Conservation (phyloP, 2,329 filamentous ascomycete species). For the Trichothecium roseum region DNA sequence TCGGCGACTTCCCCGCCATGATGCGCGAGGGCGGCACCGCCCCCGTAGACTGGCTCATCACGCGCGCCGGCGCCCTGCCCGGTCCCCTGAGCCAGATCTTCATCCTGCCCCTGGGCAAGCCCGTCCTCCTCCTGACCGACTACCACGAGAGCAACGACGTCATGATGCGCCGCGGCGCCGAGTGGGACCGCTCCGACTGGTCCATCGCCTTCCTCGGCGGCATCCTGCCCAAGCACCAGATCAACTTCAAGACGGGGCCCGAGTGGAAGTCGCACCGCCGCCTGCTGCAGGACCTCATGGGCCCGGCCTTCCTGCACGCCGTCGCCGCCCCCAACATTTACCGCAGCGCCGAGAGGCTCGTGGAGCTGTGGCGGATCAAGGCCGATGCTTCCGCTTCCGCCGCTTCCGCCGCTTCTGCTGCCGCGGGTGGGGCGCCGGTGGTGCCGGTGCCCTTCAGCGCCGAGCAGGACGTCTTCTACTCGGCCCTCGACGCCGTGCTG, state of each 20-base stretch:
- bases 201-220: constrained; percentile 20
- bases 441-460: constrained; percentile 13
- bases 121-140: constrained; percentile 30
- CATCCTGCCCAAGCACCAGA: constrained; percentile 22
- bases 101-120: constrained; percentile 26
- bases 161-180: constrained; percentile 26
- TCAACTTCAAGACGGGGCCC: constrained; percentile 15
- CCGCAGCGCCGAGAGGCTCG: constrained; percentile 14
- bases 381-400: too few species aligned
- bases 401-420: too few species aligned
- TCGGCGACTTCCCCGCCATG: constrained; percentile 28
- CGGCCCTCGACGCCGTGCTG: constrained; percentile 20
- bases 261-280: constrained; percentile 21
- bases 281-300: constrained; percentile 26
- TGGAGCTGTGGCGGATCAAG: constrained; percentile 24
- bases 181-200: constrained; percentile 30
- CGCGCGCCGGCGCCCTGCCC: constrained; percentile 10
- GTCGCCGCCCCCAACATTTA: constrained; percentile 23
- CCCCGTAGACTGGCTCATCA: constrained; percentile 10
- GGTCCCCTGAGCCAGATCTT: constrained; percentile 37
- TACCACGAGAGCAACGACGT: constrained; percentile 32
- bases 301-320: constrained; percentile 21
- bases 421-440: too few species aligned
- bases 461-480: constrained; percentile 18
- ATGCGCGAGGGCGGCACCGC: background rate